phyloP scores from a whole-genome alignment of 257 asterid species.

The Anisodus tanguticus region DNA sequence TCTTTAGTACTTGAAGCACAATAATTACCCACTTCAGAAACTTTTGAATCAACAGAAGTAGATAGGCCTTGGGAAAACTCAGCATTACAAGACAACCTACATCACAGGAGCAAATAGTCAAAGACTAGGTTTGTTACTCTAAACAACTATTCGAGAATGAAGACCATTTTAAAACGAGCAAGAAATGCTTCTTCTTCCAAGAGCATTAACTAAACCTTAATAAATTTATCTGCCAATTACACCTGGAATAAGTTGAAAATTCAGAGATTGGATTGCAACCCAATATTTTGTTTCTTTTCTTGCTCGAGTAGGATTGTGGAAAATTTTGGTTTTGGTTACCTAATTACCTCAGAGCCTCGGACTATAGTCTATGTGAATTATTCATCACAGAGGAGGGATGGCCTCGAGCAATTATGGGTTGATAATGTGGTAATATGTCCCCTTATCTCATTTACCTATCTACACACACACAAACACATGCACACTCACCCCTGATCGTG shows the following conservation, averaged over 20 bases:
- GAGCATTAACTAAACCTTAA: constrained; percentile 4
- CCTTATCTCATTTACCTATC: constrained; percentile 21
- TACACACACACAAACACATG: constrained; percentile 1
- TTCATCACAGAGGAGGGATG: constrained; percentile 13
- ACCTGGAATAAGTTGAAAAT: not conserved
- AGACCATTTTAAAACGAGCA: not conserved
- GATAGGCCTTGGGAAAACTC: constrained; percentile 38
- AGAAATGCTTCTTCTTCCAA: constrained; percentile 10
- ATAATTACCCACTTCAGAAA: constrained; percentile 41
- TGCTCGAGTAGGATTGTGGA: not conserved
- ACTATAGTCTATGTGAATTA: constrained; percentile 7
- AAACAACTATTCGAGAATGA: not conserved
- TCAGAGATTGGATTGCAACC: constrained; percentile 24
- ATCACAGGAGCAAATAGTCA: constrained; percentile 10
- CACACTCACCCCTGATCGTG: not conserved
- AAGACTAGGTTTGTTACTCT: not conserved
- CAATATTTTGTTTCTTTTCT: constrained; percentile 8
- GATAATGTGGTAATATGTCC: not conserved
- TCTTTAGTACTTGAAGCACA: constrained; percentile 39
- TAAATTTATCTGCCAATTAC: not conserved
- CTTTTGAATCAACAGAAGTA: constrained; percentile 42
- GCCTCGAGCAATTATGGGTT: not conserved
- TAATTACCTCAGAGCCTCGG: not conserved
- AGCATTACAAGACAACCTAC: constrained; percentile 26
- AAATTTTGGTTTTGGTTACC: not conserved